These are phyloP conservation scores for Leptographium flavum DNA, from an alignment of 2,329 filamentous ascomycete genomes.

Conservation along the genomic window DNA sequence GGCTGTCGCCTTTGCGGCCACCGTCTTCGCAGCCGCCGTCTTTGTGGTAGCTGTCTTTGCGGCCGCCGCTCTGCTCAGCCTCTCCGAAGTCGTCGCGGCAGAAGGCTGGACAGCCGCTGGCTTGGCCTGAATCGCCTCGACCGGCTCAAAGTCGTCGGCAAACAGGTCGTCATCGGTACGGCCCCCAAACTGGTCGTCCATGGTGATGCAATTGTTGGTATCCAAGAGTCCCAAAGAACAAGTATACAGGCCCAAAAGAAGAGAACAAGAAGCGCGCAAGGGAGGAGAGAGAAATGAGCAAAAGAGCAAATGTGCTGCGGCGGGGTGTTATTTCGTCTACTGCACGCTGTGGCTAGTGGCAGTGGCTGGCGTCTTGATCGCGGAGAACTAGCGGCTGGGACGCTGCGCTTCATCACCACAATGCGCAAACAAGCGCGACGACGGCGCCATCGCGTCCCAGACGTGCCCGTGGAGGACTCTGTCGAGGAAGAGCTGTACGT, in stretches of 20 bases:
- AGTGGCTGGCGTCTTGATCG: too few species aligned
- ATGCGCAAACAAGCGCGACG: not conserved
- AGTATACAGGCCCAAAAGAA: not conserved
- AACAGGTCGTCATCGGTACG: slow-evolving; percentile 50
- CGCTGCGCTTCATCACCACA: too few species aligned
- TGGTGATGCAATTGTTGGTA: too few species aligned
- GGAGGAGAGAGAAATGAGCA: not conserved
- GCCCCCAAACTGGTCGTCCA: slow-evolving; percentile 48
- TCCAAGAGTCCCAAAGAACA: too few species aligned
- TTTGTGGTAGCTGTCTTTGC: not conserved
- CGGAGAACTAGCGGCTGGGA: too few species aligned
- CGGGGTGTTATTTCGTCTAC: not conserved
- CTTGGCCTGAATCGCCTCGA: slow-evolving; percentile 15
- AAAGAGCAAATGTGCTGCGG: not conserved
- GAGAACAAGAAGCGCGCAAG: not conserved
- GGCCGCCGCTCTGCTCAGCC: not conserved
- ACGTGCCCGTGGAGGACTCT: not conserved
- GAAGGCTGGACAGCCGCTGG: not conserved
- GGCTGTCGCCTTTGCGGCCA: not conserved
- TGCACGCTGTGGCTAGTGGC: not conserved
- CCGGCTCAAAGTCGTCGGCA: slow-evolving; percentile 46
- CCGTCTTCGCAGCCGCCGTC: not conserved
- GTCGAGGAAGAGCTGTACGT: not conserved
- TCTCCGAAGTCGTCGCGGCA: not conserved
- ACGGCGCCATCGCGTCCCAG: not conserved